Conservation (phyloP, 73 alveolate genomes). For the Paramecium octaurelia region DNA sequence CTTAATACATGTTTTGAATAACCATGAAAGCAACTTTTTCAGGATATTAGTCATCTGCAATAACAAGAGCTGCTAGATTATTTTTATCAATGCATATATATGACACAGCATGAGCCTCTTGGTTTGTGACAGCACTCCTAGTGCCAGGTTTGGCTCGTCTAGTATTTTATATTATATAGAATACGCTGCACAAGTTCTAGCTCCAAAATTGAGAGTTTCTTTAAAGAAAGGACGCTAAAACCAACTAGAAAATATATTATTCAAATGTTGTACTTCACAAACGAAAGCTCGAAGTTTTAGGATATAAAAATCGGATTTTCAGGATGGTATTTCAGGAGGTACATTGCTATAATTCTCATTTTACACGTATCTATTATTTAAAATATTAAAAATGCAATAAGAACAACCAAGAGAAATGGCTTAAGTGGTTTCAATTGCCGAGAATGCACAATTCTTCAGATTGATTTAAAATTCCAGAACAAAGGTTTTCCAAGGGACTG, state of each 20-base stretch:
- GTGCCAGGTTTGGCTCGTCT: constrained; percentile 81
- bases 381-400: background rate
- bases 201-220: constrained; percentile 74
- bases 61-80: constrained; percentile 74
- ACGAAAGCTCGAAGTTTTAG: constrained; percentile 67
- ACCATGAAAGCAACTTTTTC: constrained; percentile 88
- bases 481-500: background rate
- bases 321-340: constrained; percentile 74
- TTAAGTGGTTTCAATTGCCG: background rate
- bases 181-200: constrained; percentile 70
- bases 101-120: constrained; percentile 78
- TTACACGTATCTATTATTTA: background rate
- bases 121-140: constrained; percentile 77
- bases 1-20: constrained; percentile 75
- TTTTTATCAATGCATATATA: constrained; percentile 68
- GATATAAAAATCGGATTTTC: constrained; percentile 79
- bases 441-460: constrained; percentile 26
- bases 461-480: constrained; percentile 26
- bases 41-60: constrained; percentile 92
- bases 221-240: constrained; percentile 61
- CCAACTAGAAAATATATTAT: constrained; percentile 20
- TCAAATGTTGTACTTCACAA: constrained; percentile 72
- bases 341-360: constrained; percentile 82
- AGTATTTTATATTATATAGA: background rate
- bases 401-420: constrained; percentile 14